Base-by-base conservation (phyloP, 768 basidiomycete genomes). In the Lentinula sp. region DNA sequence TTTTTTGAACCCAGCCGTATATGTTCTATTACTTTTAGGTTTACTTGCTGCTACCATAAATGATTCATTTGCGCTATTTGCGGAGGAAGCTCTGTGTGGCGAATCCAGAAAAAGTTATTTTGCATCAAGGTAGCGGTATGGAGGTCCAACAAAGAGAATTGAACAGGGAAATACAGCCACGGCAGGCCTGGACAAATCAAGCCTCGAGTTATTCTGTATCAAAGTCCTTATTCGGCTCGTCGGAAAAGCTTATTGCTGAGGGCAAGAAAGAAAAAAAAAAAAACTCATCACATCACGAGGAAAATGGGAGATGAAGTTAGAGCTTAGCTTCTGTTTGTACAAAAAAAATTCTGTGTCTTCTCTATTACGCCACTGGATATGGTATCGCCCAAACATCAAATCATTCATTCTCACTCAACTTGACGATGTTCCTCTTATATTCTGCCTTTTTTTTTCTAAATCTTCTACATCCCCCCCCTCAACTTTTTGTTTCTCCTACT, bases 341-440 rank as follows among this genome's bases (percentile, higher is more conserved):
- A 34, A 39, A 52, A 52, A 50, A 52, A 23, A 16, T 32, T 32
- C 11, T 54, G 16, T 54, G 15, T 54, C 53, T 54, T 54, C 53
- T 54, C 18, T 37, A 39, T 54, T 54, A 54, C 53, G 53, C 53
- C 53, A 54, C 53, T 54, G 34, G 37, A 54, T 52, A 52, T 52
- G 43, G 46, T 48, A 51, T 40, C 37, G 13, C 32, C 3, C 55
- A 56, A 56, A 56, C 55, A 56, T 42, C 37, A 56, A 40, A 56
- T 56, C 28, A 45, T 56, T 56, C 55, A 56, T 56, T 56, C 39
- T 18, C 16, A 39, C 9, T 11, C 53, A 18, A 34, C 53, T 35
- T 40, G 6, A 54, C 7, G 9, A 54, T 54, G 37, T 54, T 54
- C 53, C 53, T 54, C 39, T 54, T 54, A 54, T 54, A 54, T 40